Conservation (phyloP, 306 rosid species). For the Prunus fruticosa region DNA sequence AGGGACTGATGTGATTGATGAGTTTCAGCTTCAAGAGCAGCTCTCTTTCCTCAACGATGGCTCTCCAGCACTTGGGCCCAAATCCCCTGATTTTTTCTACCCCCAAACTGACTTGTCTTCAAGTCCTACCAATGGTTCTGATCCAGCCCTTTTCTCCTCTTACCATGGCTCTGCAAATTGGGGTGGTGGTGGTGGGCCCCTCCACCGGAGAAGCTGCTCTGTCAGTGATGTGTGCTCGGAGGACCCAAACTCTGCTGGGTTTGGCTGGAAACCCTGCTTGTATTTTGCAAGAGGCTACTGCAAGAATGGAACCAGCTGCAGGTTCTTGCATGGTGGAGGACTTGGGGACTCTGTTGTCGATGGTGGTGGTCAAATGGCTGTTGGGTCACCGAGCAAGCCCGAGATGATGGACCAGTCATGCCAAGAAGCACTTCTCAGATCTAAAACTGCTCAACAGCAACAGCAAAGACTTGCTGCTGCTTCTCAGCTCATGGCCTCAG, state of each 20-base stretch:
- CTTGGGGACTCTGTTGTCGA: conserved; percentile 34
- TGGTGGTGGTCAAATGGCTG: conserved; percentile 32
- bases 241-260: conserved; percentile 69
- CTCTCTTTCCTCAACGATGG: conserved; percentile 84
- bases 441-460: conserved; percentile 73
- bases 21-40: conserved; percentile 85
- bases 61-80: conserved; percentile 38
- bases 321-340: conserved; percentile 76
- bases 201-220: conserved; percentile 80
- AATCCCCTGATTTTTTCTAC: conserved; percentile 59
- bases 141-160: conserved; percentile 33
- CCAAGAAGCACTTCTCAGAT: conserved; percentile 77
- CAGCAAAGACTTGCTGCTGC: conserved; percentile 82
- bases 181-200: conserved; percentile 41
- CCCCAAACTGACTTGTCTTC: conserved; percentile 55
- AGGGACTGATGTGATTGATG: conserved; percentile 63
- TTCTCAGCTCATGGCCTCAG: conserved; percentile 83
- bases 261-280: conserved; percentile 97
- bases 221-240: conserved; percentile 79
- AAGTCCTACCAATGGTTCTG: conserved; percentile 46
- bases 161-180: conserved; percentile 41
- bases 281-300: conserved; percentile 96
- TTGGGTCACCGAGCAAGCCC: conserved; percentile 71
- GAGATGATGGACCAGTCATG: conserved; percentile 63
- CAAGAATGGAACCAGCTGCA: conserved; percentile 82